Percentiles rank a stretch among this genome's conserved stretches.
Evolutionary conservation across 257 asterid species (phyloP).

Genomic region (Solanum appendiculatum): DNA sequence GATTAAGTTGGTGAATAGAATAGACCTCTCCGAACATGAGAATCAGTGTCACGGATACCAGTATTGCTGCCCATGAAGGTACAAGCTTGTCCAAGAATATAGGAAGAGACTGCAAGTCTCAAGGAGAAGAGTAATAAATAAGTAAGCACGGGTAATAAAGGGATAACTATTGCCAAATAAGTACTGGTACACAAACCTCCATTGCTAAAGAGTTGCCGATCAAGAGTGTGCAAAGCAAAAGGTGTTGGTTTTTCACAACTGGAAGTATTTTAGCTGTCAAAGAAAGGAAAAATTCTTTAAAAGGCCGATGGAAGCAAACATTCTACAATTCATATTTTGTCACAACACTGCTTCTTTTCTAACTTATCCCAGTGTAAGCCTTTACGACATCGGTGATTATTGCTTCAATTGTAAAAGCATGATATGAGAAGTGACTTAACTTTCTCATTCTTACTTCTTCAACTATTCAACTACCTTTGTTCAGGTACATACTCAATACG

Average conservation of each 20-base stretch:
- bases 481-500: background rate
- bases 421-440: background rate
- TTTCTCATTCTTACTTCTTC: background rate
- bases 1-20: background rate
- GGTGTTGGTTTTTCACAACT: constrained; percentile 96
- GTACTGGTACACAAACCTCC: constrained; percentile 61
- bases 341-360: background rate
- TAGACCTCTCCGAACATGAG: constrained; percentile 83
- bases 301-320: background rate
- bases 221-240: constrained; percentile 99
- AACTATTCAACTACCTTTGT: background rate
- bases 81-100: constrained; percentile 95
- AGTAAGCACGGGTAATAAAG: background rate
- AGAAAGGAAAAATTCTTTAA: background rate
- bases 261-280: constrained; percentile 92
- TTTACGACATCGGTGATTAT: background rate
- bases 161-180: background rate
- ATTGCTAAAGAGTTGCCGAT: constrained; percentile 96
- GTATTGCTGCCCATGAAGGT: constrained; percentile 97
- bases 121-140: background rate
- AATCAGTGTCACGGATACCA: constrained; percentile 87
- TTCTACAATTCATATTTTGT: background rate
- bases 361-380: background rate
- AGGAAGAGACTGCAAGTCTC: constrained; percentile 68
- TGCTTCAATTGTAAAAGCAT: background rate